Evolutionary conservation across 768 basidiomycete genomes (phyloP), one percentile per base, ranked within the genome.

Genomic region (Mycena galericulata): DNA sequence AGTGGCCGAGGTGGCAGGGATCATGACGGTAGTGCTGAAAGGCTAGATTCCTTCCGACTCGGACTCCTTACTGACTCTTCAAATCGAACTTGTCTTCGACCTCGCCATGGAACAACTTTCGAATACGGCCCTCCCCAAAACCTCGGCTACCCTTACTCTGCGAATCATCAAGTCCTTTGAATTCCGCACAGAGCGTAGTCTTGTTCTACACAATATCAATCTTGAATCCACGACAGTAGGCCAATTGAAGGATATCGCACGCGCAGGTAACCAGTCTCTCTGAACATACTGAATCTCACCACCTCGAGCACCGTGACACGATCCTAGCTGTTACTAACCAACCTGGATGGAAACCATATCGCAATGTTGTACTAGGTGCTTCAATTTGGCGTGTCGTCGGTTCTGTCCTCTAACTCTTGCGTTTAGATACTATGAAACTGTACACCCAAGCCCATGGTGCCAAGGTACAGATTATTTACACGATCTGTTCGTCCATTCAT

Each of bases 131-230:
- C 83, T 86, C 3, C 92, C 95, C 12, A 86, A 81, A 72, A 91
- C 92, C 3, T 85, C 89, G 68, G 95, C 95, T 24, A 96, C 95
- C 6, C 81, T 99, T 64, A 99, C 97, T 9, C 79, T 99, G 54
- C 90, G 97, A 34, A 86, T 98, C 69, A 94, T 99, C 83, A 99
- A 99, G 77, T 96, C 94, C 22, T 97, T 99, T 78, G 90, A 90
- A 75, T 98, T 89, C 79, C 88, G 97, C 62, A 98, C 96, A 61
- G 93, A 95, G 77, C 92, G 91, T 72, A 91, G 89, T 75, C 86
- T 98, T 71, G 91, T 99, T 58, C 84, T 99, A 56, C 92, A 90
- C 75, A 84, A 92, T 72, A 74, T 97, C 68, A 89, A 99, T 76
- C 89, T 98, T 68, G 89, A 90, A 72, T 83, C 83, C 2, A 90